Evolutionary conservation across 208 protist species (phyloP), one percentile per base, ranked within the genome.

Genomic region (Leishmania lainsoni): DNA sequence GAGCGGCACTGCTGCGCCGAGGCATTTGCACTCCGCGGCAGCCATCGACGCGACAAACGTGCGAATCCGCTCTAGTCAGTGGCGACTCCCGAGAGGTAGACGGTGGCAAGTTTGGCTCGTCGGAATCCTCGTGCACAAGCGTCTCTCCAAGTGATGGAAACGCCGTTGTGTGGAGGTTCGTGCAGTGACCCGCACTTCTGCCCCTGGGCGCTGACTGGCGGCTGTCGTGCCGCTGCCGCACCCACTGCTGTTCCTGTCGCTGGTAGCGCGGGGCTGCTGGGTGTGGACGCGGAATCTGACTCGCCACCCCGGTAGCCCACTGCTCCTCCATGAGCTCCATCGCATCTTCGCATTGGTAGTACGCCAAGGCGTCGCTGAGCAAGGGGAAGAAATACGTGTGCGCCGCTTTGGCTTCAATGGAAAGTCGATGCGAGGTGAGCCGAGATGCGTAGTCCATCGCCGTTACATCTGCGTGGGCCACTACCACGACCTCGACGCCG

Each of bases 401-500:
- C 8, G 89, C 91, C 10, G 63, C 84, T 54, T 80, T 86, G 20
- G 90, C 83, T 61, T 97, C 94, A 51, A 97, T 87, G 16, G 94
- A 88, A 49, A 95, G 87, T 29, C 94, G 88, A 65, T 87, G 92
- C 1, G 87, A 88, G 54, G 87, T 83, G 32, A 97, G 83, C 16
- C 87, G 84, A 0, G 92, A 86, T 20, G 78, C 83, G 58, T 94
- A 94, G 86, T 97, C 94, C 66, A 92, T 85, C 42, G 91, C 92
- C 4, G 92, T 94, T 9, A 97, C 54, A 75, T 95, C 90, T 2
- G 80, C 85, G 65, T 95, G 91, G 3, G 78, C 71, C 0, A 97
- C 74, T 61, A 93, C 92, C 61, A 97, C 77, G 16, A 89, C 92
- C 83, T 97, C 94, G 5, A 95, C 91, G 8, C 91, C 81, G 0